Evolutionary conservation across 805 yeast species (phyloP).

Genomic region (Wickerhamomyces bovis): DNA sequence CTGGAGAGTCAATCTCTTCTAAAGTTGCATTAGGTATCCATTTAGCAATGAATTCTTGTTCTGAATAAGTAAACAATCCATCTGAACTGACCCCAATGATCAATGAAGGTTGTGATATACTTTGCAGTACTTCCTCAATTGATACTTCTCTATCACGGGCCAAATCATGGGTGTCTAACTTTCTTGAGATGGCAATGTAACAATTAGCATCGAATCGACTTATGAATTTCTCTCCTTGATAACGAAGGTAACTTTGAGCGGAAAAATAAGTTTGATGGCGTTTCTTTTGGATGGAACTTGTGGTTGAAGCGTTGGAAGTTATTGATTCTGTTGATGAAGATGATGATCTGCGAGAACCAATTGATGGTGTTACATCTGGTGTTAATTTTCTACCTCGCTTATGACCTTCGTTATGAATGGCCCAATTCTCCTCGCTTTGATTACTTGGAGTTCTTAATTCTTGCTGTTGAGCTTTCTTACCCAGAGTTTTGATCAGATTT

Average conservation of each 20-base stretch:
- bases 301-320: conserved; percentile 22
- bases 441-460: conserved; percentile 35
- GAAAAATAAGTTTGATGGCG: conserved; percentile 63
- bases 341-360: conserved; percentile 15
- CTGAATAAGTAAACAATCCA: conserved; percentile 87
- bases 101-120: conserved; percentile 68
- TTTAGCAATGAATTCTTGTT: conserved; percentile 79
- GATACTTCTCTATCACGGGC: conserved; percentile 63
- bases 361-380: background rate
- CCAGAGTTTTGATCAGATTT: conserved; percentile 24
- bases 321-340: conserved; percentile 28
- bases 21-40: conserved; percentile 64
- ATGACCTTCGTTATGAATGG: conserved; percentile 84
- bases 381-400: conserved; percentile 24
- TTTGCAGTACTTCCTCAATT: conserved; percentile 42
- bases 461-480: conserved; percentile 1
- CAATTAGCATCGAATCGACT: conserved; percentile 93
- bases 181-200: conserved; percentile 88
- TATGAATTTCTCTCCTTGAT: conserved; percentile 90
- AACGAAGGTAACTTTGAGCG: conserved; percentile 90
- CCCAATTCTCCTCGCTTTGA: conserved; percentile 68
- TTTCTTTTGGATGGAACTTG: conserved; percentile 15
- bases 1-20: conserved; percentile 79
- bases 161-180: conserved; percentile 91
- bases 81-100: conserved; percentile 89